Evolutionary conservation across 176 grass and related monocot species (phyloP).

Genomic region (Bonia amplexicaulis): DNA sequence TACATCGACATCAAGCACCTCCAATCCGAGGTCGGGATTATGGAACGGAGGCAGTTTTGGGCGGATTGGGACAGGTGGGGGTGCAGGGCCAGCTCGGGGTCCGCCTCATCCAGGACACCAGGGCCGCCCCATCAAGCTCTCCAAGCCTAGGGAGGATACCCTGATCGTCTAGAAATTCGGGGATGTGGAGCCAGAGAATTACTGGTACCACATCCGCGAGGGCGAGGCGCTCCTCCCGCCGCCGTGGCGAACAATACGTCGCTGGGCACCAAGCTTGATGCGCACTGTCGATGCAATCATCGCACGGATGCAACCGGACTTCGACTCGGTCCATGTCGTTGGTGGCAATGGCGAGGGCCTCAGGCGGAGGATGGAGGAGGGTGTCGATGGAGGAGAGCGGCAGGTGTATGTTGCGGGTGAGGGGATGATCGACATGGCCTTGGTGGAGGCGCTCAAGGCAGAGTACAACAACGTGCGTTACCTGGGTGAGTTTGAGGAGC

Average conservation of each 20-base stretch:
- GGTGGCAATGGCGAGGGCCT: conserved; percentile 23
- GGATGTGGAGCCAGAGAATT: conserved; percentile 71
- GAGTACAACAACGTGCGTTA: conserved; percentile 31
- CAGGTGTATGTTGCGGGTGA: conserved; percentile 57
- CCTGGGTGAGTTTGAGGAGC: conserved; percentile 58
- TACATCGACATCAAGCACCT: conserved; percentile 71
- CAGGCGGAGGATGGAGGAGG: conserved; percentile 22
- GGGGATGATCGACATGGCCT: conserved; percentile 9
- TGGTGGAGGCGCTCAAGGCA: conserved; percentile 52
- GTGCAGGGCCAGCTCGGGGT: conserved; percentile 54
- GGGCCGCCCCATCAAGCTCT: conserved; percentile 44
- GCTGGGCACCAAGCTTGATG: conserved; percentile 50
- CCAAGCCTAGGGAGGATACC: conserved; percentile 38
- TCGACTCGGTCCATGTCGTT: conserved; percentile 42
- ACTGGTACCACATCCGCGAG: conserved; percentile 77
- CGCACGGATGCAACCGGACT: conserved; percentile 56
- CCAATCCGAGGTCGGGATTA: conserved; percentile 36
- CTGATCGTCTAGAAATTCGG: conserved; percentile 78
- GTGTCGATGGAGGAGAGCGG: conserved; percentile 40
- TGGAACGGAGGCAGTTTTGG: conserved; percentile 69
- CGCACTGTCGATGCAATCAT: conserved; percentile 51
- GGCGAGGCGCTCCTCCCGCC: conserved; percentile 39
- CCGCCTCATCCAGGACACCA: conserved; percentile 57
- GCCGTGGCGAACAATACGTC: conserved; percentile 17
- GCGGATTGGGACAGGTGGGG: conserved; percentile 61